These are phyloP conservation scores for Plectosphaerella cucumerina DNA, from an alignment of 2,329 filamentous ascomycete genomes.

Conservation along the genomic window DNA sequence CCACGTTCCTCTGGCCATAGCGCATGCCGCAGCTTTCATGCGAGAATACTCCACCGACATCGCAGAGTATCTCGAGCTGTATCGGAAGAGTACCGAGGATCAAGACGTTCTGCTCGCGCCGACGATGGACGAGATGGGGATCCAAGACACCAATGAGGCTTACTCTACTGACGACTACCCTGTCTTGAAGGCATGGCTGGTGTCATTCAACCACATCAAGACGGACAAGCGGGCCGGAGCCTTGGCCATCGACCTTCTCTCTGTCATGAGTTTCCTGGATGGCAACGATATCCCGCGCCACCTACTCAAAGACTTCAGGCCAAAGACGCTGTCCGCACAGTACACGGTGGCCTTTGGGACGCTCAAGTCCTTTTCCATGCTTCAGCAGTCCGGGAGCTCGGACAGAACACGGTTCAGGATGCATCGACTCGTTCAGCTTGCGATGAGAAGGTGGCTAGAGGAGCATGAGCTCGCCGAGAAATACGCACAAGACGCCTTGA, in stretches of 20 bases:
- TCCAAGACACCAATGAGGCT: neutral
- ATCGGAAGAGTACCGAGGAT: neutral
- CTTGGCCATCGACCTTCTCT: neutral
- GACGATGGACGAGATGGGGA: neutral
- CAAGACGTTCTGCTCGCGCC: neutral
- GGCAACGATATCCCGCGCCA: neutral
- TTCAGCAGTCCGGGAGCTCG: neutral
- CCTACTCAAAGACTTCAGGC: neutral
- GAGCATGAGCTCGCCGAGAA: neutral
- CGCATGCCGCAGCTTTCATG: neutral
- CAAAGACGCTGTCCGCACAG: neutral
- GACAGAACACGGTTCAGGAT: neutral
- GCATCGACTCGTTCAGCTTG: neutral
- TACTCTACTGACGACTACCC: neutral
- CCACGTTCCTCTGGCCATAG: neutral
- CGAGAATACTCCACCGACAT: neutral
- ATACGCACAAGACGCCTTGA: neutral
- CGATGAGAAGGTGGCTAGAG: neutral
- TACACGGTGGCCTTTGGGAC: neutral
- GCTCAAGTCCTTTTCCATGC: neutral
- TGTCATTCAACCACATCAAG: slow-evolving; percentile 1
- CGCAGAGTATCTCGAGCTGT: neutral
- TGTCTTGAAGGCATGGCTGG: neutral
- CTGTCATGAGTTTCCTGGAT: neutral
- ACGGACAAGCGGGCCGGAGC: neutral